phyloP scores from a whole-genome alignment of 169 alveolate genomes.

The Cyclospora cayetanensis region DNA sequence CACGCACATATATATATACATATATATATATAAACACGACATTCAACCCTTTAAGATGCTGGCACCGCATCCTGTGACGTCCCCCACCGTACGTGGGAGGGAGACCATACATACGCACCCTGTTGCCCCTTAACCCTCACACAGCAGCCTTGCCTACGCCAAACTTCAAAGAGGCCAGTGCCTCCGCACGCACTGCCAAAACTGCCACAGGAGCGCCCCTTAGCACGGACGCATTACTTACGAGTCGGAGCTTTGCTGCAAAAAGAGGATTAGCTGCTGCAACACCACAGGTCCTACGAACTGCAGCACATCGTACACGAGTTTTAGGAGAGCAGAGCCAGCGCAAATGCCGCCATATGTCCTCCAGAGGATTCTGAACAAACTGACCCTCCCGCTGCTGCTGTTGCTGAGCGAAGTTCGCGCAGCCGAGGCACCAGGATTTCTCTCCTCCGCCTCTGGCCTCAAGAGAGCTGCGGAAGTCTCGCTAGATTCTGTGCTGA shows the following conservation, averaged over 20 bases:
- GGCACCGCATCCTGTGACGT: background rate
- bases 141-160: too few species aligned
- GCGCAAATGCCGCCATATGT: background rate
- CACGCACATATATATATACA: background rate
- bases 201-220: too few species aligned
- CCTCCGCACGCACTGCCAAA: too few species aligned
- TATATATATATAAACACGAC: background rate
- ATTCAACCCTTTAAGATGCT: background rate
- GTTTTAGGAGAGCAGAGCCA: background rate
- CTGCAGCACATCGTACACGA: background rate
- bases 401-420: background rate
- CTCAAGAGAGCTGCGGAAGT: background rate
- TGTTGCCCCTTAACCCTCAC: too few species aligned
- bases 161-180: too few species aligned
- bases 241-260: background rate
- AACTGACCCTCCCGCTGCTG: background rate
- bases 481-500: background rate
- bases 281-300: conserved; percentile 4
- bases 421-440: background rate
- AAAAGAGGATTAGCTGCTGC: background rate
- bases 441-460: background rate
- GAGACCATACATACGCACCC: too few species aligned
- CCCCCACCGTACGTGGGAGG: too few species aligned
- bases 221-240: too few species aligned
- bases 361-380: background rate